phyloP scores from a whole-genome alignment of 2,329 filamentous ascomycete species.

The Fusarium devonianum region DNA sequence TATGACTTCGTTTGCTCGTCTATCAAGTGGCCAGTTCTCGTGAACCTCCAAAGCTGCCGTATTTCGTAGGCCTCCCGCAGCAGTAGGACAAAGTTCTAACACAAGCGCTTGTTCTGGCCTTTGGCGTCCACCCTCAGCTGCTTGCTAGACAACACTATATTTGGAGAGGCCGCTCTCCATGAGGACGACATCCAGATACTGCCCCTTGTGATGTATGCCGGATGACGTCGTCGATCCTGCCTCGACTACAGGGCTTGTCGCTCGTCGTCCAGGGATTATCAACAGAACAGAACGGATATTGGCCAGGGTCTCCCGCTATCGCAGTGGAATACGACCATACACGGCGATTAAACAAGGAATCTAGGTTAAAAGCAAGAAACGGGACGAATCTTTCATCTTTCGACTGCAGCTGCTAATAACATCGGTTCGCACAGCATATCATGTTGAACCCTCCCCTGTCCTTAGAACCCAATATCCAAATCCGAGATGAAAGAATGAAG shows the following conservation, averaged over 20 bases:
- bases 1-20: too few relatives aligned
- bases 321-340: not conserved
- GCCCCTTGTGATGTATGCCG: too few relatives aligned
- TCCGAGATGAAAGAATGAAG: slow-evolving; percentile 21
- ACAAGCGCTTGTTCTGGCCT: too few relatives aligned
- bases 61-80: too few relatives aligned
- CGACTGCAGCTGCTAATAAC: not conserved
- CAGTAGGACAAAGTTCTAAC: too few relatives aligned
- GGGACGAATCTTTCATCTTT: not conserved
- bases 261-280: not conserved
- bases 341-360: not conserved
- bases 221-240: slow-evolving; percentile 6
- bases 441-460: not conserved
- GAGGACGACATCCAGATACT: too few relatives aligned
- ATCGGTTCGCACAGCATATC: slow-evolving; percentile 4
- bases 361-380: not conserved
- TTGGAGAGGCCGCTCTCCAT: too few relatives aligned
- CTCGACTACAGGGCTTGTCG: too few relatives aligned
- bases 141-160: too few relatives aligned
- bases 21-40: too few relatives aligned
- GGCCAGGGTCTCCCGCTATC: slow-evolving; percentile 1
- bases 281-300: not conserved
- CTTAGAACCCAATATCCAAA: slow-evolving; percentile 14
- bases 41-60: too few relatives aligned
- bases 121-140: too few relatives aligned